Evolutionary conservation across 1,139 yeast species (phyloP), one percentile per base, ranked within the genome.

Genomic region (Hemisphaericaspora xylofermentans): DNA sequence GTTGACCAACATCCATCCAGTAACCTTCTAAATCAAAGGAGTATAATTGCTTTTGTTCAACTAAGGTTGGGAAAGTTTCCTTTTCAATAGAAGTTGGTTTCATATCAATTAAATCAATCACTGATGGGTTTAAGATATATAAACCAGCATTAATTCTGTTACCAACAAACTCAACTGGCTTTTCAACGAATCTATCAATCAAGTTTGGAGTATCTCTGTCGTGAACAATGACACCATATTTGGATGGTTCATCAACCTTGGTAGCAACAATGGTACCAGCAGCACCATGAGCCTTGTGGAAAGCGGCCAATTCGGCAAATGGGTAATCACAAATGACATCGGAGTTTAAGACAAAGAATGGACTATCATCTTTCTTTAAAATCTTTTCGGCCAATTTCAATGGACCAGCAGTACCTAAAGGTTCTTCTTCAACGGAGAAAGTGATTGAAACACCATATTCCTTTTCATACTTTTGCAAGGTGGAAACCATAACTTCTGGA

Each of bases 1-100:
- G 99, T 78, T 94, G 99, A 68, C 99, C 99, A 57, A 94, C 97
- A 69, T 94, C 99, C 98, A 94, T 94, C 99, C 99, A 94, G 87
- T 83, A 94, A 53, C 98, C 98, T 75, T 93, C 97, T 63, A 94
- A 82, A 69, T 94, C 99, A 63, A 88, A 94, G 44, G 98, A 89
- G 79, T 84, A 95, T 60, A 94, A 78, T 50, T 87, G 80, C 63
- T 86, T 91, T 64, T 84, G 76, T 68, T 86, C 94, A 53, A 94
- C 97, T 60, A 94, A 81, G 60, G 77, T 74, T 60, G 99, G 99
- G 96, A 94, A 94, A 57, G 97, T 91, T 79, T 94, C 99, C 85
- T 91, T 91, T 79, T 94, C 99, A 60, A 94, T 93, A 41, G 98
- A 91, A 53, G 98, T 93, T 69, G 99, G 98, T 71, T 91, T 89